phyloP scores from a whole-genome alignment of 2,329 filamentous ascomycete genomes.

The Phialemonium atrogriseum region DNA sequence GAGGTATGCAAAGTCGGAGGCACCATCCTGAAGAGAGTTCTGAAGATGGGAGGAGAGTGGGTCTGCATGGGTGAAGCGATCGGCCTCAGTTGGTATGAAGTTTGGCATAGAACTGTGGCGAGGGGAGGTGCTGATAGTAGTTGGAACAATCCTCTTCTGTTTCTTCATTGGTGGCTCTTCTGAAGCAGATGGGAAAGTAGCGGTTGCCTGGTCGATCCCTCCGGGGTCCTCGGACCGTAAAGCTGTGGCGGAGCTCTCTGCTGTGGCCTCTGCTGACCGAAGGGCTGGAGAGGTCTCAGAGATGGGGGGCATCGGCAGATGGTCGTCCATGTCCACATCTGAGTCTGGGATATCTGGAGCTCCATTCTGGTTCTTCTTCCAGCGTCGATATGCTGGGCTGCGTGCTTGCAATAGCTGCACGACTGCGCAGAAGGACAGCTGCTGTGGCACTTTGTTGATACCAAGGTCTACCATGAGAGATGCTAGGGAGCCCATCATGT shows the following conservation, averaged over 20 bases:
- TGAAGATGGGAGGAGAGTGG: too few relatives aligned
- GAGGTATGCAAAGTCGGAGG: slow-evolving; percentile 7
- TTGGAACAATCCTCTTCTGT: slow-evolving; percentile 19
- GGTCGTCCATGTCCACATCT: too few relatives aligned
- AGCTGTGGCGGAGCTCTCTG: too few relatives aligned
- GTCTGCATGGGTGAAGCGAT: slow-evolving; percentile 5
- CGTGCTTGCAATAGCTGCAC: slow-evolving; percentile 45
- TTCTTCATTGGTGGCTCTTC: slow-evolving; percentile 17
- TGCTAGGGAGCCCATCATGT: slow-evolving; percentile 36
- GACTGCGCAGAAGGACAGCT: slow-evolving; percentile 46
- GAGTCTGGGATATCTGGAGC: too few relatives aligned
- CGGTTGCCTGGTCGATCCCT: not conserved
- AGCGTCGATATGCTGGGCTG: slow-evolving; percentile 39
- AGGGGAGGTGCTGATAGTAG: slow-evolving; percentile 8
- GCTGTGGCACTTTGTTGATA: slow-evolving; percentile 49
- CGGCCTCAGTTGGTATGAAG: slow-evolving; percentile 9
- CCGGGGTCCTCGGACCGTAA: too few relatives aligned
- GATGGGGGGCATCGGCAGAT: slow-evolving; percentile 18
- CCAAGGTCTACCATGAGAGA: slow-evolving; percentile 46
- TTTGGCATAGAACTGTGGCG: slow-evolving; percentile 2
- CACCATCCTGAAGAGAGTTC: slow-evolving; percentile 3
- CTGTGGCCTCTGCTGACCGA: too few relatives aligned
- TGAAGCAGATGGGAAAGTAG: not conserved
- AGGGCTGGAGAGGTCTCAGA: too few relatives aligned
- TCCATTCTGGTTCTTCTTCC: slow-evolving; percentile 20